Percentiles rank a stretch among this genome's conserved stretches.
These are phyloP conservation scores for Leccinum ponderosum DNA, from an alignment of 1,284 basidiomycete genomes.

Conservation along the genomic window DNA sequence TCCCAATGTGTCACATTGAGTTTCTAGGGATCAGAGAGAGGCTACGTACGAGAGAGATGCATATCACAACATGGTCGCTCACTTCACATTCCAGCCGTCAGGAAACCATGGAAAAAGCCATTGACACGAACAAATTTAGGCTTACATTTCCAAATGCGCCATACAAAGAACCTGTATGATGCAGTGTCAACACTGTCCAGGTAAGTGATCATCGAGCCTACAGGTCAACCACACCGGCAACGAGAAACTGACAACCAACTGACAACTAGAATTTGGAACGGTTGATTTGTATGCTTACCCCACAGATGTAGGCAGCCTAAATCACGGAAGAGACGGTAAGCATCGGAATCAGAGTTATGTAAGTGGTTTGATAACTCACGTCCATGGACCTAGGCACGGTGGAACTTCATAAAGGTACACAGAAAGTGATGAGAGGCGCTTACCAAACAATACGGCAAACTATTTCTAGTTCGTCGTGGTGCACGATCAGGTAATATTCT, in stretches of 20 bases:
- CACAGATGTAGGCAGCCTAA: conserved; percentile 4
- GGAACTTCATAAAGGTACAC: not conserved
- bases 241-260: not conserved
- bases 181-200: not conserved
- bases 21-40: not conserved
- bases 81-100: not conserved
- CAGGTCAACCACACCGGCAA: conserved; percentile 6
- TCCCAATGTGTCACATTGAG: not conserved
- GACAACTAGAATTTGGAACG: not conserved
- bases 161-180: conserved; percentile 8
- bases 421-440: not conserved
- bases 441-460: conserved; percentile 4
- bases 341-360: not conserved
- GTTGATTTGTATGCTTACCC: not conserved
- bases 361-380: not conserved
- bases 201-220: not conserved
- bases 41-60: conserved; percentile 7
- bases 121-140: not conserved
- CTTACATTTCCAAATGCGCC: conserved; percentile 16
- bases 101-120: not conserved
- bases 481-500: conserved; percentile 11
- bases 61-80: conserved; percentile 5
- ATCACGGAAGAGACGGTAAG: not conserved
- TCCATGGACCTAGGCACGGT: conserved; percentile 5
- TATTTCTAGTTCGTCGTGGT: not conserved